Evolutionary conservation across 768 basidiomycete species (phyloP), one percentile per base, ranked within the genome.

Genomic region (Coprinopsis sp.): DNA sequence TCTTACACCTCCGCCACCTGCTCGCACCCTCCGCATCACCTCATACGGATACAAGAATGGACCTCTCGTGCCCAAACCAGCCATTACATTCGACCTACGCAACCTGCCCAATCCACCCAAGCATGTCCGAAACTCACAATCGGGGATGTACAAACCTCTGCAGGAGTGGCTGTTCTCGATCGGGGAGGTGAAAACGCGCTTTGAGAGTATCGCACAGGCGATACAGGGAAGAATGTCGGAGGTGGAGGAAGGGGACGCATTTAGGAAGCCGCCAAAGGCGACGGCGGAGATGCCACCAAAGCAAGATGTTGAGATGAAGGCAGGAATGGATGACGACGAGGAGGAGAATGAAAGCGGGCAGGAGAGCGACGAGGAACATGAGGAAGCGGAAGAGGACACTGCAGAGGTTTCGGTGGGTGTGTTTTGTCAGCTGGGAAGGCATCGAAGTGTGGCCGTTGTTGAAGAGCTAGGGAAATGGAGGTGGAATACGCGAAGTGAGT

Each of bases 381-480:
- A n/a, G n/a, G n/a, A n/a, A n/a, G n/a, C n/a, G n/a, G n/a, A n/a
- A n/a, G n/a, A n/a, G n/a, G n/a, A n/a, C n/a, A n/a, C n/a, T n/a
- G n/a, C n/a, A 6, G 42, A 50, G 12, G 25, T 62, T 5, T 22
- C 10, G 6, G 51, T 61, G 2, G 60, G 60, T 3, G 53, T 63
- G 11, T 57, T 47, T 42, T 63, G 60, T 36, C 50, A 59, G 36
- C 30, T 63, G 8, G 62, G 62, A 23, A 60, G 50, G 24, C 60
- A 63, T 38, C 58, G 62, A 10, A 63, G 60, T 30, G 62, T 63
- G 21, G 51, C 57, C 1, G 28, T 63, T n/a, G 59, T 61, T 5
- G 62, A 63, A 40, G 54, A 56, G 27, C 54, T 63, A 10, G 57
- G 55, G 21, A 13, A 22, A 4, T 45, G 51, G 13, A 46, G 44